Conservation (phyloP, 371 early-diverging fungal genomes). For the Mucor mucedo region DNA sequence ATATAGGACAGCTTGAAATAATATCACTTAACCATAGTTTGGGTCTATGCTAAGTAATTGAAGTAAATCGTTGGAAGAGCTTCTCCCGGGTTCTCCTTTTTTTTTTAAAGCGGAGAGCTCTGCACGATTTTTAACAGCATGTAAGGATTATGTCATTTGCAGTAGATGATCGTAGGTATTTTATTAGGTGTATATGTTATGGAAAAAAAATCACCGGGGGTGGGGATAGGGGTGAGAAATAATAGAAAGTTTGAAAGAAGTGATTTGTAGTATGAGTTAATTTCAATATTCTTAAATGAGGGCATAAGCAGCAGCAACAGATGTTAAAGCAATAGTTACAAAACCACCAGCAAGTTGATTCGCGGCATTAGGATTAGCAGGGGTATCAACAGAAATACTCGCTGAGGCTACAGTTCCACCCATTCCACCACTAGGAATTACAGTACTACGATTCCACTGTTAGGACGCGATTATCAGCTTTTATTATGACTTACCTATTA, state of each 20-base stretch:
- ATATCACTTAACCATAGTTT: background rate
- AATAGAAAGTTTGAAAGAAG: background rate
- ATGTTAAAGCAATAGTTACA: constrained; percentile 9
- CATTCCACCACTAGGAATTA: constrained; percentile 9
- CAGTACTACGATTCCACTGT: background rate
- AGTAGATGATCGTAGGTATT: background rate
- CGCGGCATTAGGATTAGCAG: constrained; percentile 2
- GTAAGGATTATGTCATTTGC: constrained; percentile 2
- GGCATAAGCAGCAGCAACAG: constrained; percentile 9
- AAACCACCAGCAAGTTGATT: background rate
- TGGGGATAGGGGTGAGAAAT: background rate
- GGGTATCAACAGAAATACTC: constrained; percentile 15
- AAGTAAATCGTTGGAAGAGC: too few species aligned
- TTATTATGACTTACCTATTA: background rate
- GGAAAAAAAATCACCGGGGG: too few species aligned
- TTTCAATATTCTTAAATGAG: background rate
- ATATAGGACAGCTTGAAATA: background rate
- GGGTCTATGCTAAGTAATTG: background rate
- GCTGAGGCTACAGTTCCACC: constrained; percentile 19
- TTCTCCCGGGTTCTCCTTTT: background rate
- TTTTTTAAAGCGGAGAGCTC: constrained; percentile 1
- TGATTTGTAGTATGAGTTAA: background rate
- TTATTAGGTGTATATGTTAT: background rate
- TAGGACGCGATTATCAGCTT: background rate
- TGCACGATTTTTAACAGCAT: background rate